Base-by-base conservation (phyloP, 768 basidiomycete genomes). In the Podaxis pistillaris region DNA sequence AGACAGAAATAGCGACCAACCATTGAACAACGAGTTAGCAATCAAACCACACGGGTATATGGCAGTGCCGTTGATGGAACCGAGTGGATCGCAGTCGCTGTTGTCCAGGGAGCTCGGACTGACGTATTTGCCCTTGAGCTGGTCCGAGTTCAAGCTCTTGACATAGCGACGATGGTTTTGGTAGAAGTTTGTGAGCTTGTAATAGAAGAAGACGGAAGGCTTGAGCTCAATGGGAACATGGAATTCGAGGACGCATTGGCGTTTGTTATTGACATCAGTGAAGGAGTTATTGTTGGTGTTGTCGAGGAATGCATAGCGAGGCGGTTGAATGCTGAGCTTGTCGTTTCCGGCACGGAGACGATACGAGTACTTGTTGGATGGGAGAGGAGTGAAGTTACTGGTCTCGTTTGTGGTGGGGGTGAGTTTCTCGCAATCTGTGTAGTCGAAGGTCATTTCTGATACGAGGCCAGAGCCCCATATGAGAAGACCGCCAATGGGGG, bases 131-230 rank as follows among this genome's bases (percentile, higher is more conserved):
- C 97, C 97, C 72, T 86, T 85, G 59, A 99, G 83, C 73, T 99
- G 97, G 67, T 89, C 80, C 12, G 89, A 81, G 71, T 95, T 86
- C 47, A 93, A 76, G 72, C 93, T 95, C 79, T 95, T 91, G 60
- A 98, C 97, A 71, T 98, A 99, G 71, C 97, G 86, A 37, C 97
- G 89, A 73, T 99, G 97, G 74, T 99, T 99, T 82, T 99, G 96
- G 78, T 86, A 98, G 78, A 96, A 96, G 78, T 95, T 95, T 53
- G 92, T 94, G 72, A 93, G 83, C 76, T 94, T 94, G 85, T 98
- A 99, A 80, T 99, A 99, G 67, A 98, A 80, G 69, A 99, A 86
- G 12, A 98, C 90, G 26, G 88, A 80, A 15, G 83, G 76, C 9
- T 82, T 74, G 36, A 99, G 79, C 71, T 92, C 85, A 58, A 86